Evolutionary conservation across 2,329 filamentous ascomycete genomes (phyloP).

Genomic region (Arthroderma uncinatum): DNA sequence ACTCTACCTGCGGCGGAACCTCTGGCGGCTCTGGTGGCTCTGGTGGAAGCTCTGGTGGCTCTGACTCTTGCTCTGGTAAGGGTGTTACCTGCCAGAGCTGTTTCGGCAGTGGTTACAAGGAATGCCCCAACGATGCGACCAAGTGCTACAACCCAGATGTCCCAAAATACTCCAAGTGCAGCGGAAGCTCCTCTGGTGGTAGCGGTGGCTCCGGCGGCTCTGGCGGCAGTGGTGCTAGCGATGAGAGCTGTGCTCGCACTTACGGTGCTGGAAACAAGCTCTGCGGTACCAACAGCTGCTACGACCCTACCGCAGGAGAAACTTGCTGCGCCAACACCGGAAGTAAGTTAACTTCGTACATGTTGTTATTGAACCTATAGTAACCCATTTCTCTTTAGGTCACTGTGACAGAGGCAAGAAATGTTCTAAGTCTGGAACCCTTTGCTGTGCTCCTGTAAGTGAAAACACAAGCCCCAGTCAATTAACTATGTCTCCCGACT

Average conservation of each 20-base stretch:
- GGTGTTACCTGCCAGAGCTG: conserved; percentile 7
- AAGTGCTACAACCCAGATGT: conserved; percentile 4
- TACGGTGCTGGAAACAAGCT: conserved; percentile 2
- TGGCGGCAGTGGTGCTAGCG: not conserved
- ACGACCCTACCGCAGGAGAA: not conserved
- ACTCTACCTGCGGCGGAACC: not conserved
- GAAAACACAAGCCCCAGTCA: not conserved
- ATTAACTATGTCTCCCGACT: not conserved
- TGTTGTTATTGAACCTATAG: not conserved
- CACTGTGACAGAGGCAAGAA: not conserved
- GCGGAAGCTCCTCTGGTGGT: not conserved
- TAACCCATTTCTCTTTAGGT: not conserved
- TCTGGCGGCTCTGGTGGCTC: not conserved
- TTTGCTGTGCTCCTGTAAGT: conserved; percentile 3
- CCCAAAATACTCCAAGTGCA: not conserved
- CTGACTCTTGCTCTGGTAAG: conserved; percentile 1
- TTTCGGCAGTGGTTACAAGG: conserved; percentile 6
- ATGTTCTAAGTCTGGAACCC: not conserved
- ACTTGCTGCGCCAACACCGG: not conserved
- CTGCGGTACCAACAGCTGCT: conserved; percentile 1
- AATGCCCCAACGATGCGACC: conserved; percentile 3
- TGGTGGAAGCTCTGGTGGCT: not conserved
- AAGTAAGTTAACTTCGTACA: not conserved
- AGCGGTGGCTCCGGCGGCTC: not conserved
- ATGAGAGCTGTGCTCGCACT: not conserved